Evolutionary conservation across 495 filamentous ascomycete genomes (phyloP).

Genomic region (Parmelia sp.): DNA sequence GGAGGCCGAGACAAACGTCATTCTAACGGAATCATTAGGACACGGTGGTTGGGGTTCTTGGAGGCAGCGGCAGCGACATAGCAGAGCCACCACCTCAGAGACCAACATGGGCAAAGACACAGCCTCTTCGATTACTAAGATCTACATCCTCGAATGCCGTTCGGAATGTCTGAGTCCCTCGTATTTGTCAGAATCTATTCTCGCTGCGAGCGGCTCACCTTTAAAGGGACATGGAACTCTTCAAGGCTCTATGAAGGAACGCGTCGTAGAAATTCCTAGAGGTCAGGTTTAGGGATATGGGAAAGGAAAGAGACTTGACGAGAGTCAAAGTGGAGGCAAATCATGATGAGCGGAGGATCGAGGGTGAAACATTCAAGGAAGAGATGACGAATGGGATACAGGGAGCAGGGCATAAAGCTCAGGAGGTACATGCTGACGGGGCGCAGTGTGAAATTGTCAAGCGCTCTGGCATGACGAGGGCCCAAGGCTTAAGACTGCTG

Average conservation of each 20-base stretch:
- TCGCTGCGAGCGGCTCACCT: neutral
- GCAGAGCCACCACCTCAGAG: neutral
- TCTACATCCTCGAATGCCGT: neutral
- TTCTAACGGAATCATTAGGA: neutral
- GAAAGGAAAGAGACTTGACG: slow-evolving; percentile 32
- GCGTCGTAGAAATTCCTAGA: slow-evolving; percentile 69
- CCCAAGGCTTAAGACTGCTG: neutral
- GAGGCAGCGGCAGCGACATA: neutral
- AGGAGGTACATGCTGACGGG: neutral
- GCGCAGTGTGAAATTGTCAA: slow-evolving; percentile 3
- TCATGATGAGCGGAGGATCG: neutral
- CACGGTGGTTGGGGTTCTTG: too few relatives aligned
- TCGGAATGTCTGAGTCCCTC: neutral
- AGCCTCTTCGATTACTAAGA: neutral
- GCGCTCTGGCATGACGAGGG: neutral
- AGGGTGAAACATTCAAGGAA: neutral
- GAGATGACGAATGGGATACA: neutral
- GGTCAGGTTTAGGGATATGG: slow-evolving; percentile 51
- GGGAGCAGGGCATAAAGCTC: neutral
- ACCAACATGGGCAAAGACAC: neutral
- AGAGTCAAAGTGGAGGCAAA: neutral
- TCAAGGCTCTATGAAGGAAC: slow-evolving; percentile 65
- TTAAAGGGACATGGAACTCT: slow-evolving; percentile 60
- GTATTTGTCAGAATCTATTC: neutral
- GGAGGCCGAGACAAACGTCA: neutral